A percentile compares a stretch with the other conserved stretches of the same genome.
Evolutionary conservation across 1,139 yeast species (phyloP).

Genomic region (Hyphopichia burtonii): DNA sequence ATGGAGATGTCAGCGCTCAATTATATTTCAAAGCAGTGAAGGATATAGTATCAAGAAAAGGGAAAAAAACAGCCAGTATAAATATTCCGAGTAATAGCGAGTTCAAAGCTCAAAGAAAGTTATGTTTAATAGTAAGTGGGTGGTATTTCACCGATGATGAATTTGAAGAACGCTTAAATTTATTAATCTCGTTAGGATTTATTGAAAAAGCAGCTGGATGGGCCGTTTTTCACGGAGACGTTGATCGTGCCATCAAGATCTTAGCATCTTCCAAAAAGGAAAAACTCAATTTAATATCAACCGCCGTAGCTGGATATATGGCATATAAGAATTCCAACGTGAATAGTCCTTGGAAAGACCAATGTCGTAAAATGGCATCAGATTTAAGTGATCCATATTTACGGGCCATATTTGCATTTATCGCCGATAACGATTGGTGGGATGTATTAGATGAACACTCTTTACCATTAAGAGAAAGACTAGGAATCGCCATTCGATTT

Average conservation of each 20-base stretch:
- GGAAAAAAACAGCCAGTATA: conserved; percentile 45
- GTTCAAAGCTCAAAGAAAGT: conserved; percentile 62
- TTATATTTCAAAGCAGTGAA: conserved; percentile 48
- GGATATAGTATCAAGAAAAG: conserved; percentile 41
- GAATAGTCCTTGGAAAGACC: conserved; percentile 93
- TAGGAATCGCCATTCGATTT: conserved; percentile 88
- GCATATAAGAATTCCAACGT: conserved; percentile 61
- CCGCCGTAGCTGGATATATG: conserved; percentile 91
- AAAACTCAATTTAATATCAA: conserved; percentile 73
- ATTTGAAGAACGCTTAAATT: conserved; percentile 65
- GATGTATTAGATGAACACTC: conserved; percentile 91
- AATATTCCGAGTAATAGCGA: conserved; percentile 49
- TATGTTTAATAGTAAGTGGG: conserved; percentile 84
- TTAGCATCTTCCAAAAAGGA: conserved; percentile 61
- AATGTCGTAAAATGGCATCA: conserved; percentile 82
- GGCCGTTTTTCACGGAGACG: conserved; percentile 95
- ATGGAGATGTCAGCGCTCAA: conserved; percentile 36
- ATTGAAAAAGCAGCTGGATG: conserved; percentile 95
- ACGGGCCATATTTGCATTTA: conserved; percentile 88
- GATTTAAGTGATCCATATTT: conserved; percentile 88
- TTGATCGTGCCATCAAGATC: conserved; percentile 74
- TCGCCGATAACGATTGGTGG: conserved; percentile 96
- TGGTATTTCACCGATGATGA: conserved; percentile 85
- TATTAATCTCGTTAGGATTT: conserved; percentile 57
- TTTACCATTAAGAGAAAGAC: conserved; percentile 79